phyloP scores from a whole-genome alignment of 1,139 yeast genomes.

The Schizosaccharomyces versatilis region DNA sequence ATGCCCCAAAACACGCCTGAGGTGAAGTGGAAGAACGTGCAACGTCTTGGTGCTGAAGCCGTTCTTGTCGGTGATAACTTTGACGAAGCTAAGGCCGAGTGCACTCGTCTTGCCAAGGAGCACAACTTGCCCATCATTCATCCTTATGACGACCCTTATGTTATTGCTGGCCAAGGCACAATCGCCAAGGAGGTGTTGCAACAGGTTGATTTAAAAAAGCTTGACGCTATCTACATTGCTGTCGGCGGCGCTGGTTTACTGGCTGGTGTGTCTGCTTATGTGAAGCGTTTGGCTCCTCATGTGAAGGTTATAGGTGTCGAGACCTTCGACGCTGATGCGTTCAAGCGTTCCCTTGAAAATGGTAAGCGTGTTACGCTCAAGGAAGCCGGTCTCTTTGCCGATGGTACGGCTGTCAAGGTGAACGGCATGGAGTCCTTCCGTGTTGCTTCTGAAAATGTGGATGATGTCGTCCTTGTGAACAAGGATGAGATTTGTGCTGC shows the following conservation, averaged over 20 bases:
- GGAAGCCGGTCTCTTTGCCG: conserved; percentile 94
- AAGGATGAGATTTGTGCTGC: conserved; percentile 97
- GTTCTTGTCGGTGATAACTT: conserved; percentile 84
- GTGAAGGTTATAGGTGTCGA: conserved; percentile 90
- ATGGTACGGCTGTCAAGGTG: conserved; percentile 90
- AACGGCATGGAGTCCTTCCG: conserved; percentile 85
- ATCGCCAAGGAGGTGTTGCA: conserved; percentile 79
- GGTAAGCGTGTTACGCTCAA: conserved; percentile 35
- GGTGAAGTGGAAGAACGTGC: conserved; percentile 74
- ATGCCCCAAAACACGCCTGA: conserved; percentile 97
- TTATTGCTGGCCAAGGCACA: conserved; percentile 98
- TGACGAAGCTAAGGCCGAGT: conserved; percentile 78
- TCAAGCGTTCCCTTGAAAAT: conserved; percentile 45
- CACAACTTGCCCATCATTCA: conserved; percentile 75
- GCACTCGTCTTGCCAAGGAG: conserved; percentile 43
- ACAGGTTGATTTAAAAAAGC: conserved; percentile 55
- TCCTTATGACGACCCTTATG: conserved; percentile 93
- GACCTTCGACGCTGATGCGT: conserved; percentile 82
- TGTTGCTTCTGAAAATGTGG: conserved; percentile 54
- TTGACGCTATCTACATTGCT: conserved; percentile 74
- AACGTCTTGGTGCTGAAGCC: conserved; percentile 81
- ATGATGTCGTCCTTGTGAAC: conserved; percentile 65
- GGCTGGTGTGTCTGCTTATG: conserved; percentile 73
- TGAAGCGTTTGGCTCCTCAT: conserved; percentile 93
- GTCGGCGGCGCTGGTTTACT: conserved; percentile 96